These are phyloP conservation scores for Lavandula angustifolia DNA, from an alignment of 257 asterid species.

Conservation along the genomic window DNA sequence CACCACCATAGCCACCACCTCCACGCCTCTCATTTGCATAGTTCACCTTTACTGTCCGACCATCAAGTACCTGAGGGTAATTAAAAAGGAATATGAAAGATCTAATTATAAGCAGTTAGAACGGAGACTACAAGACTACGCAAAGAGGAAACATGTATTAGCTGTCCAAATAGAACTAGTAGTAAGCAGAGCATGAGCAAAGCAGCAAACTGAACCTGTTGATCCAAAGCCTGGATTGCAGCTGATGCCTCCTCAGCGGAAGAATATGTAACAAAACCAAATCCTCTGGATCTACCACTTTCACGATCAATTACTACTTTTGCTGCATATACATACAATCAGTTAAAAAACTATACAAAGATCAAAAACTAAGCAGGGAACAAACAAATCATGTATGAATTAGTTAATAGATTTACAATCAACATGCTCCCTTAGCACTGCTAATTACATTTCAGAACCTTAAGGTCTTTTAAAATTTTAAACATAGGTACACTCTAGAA, in stretches of 20 bases:
- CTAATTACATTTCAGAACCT: neutral
- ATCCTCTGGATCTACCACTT: conserved; percentile 82
- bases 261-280: conserved; percentile 73
- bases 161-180: neutral
- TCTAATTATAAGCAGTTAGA: neutral
- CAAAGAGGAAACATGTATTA: too few relatives aligned
- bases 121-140: neutral
- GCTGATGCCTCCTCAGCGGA: conserved; percentile 72
- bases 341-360: neutral
- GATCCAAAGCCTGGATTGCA: conserved; percentile 90
- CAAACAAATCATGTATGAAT: too few relatives aligned
- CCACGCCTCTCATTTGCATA: conserved; percentile 64
- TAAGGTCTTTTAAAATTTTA: neutral
- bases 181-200: neutral
- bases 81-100: conserved; percentile 5
- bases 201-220: conserved; percentile 47
- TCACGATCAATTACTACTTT: conserved; percentile 76
- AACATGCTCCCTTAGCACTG: conserved; percentile 1
- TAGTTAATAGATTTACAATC: neutral
- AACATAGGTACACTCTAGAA: neutral
- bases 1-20: conserved; percentile 27
- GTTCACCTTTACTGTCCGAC: conserved; percentile 70
- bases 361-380: neutral
- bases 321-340: conserved; percentile 44
- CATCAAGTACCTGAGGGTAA: conserved; percentile 67